These are phyloP conservation scores for Avena insularis DNA, from an alignment of 176 grass and related monocot species.

Conservation along the genomic window DNA sequence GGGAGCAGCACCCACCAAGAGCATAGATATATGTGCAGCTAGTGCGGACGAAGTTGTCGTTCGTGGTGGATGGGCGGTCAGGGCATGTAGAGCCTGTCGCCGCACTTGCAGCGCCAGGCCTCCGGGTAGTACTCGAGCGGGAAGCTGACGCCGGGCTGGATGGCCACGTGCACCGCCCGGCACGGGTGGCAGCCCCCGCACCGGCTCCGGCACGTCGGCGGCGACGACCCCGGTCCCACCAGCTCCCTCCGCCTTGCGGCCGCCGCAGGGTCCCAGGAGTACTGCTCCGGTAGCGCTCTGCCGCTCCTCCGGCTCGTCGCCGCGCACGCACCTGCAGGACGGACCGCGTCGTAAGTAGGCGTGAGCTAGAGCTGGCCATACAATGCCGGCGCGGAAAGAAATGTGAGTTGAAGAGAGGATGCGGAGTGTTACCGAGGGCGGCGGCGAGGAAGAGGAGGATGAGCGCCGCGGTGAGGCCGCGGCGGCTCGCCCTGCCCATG, in stretches of 20 bases:
- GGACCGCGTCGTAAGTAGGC: no score
- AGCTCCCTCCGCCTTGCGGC: slow-evolving; percentile 51
- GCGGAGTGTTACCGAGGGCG: slow-evolving; percentile 38
- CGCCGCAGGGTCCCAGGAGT: slow-evolving; percentile 35
- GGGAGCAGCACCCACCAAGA: background rate
- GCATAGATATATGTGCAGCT: slow-evolving; percentile 9
- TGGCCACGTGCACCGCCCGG: slow-evolving; percentile 71
- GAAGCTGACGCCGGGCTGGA: slow-evolving; percentile 70
- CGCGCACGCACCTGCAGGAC: slow-evolving; percentile 38
- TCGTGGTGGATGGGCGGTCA: background rate
- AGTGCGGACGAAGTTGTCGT: background rate
- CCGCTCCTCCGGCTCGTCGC: background rate
- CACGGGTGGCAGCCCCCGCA: slow-evolving; percentile 74
- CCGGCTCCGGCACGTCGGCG: slow-evolving; percentile 73
- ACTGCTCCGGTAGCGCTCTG: background rate
- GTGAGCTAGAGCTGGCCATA: slow-evolving; percentile 8
- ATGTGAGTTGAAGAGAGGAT: background rate
- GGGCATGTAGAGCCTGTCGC: slow-evolving; percentile 86
- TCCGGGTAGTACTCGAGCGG: slow-evolving; percentile 91
- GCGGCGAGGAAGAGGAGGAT: slow-evolving; percentile 32
- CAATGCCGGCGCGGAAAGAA: background rate
- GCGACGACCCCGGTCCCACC: slow-evolving; percentile 73
- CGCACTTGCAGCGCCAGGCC: slow-evolving; percentile 92
- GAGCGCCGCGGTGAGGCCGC: slow-evolving; percentile 2
- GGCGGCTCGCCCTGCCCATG: slow-evolving; percentile 44